phyloP scores from a whole-genome alignment of 139 green algal species.

The Chlamydomonas urium region DNA sequence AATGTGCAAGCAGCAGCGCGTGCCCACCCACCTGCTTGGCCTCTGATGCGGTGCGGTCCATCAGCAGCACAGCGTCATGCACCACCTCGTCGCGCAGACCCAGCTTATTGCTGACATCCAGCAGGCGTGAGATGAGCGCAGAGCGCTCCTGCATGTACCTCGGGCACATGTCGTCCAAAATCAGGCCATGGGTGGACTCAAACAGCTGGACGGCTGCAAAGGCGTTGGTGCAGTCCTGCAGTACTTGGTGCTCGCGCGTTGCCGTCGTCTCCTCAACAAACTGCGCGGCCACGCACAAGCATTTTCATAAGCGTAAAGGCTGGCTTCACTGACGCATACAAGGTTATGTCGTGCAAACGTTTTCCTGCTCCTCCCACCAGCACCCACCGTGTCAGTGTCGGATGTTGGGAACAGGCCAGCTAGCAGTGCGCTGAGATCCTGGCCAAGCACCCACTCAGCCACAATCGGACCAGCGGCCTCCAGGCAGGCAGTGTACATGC shows the following conservation, averaged over 20 bases:
- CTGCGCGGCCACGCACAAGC: no score
- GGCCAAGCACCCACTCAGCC: conserved; percentile 54
- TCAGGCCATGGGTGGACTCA: conserved; percentile 61
- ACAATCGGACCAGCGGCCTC: no score
- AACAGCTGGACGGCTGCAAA: conserved; percentile 67
- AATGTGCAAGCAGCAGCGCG: not conserved
- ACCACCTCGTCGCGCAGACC: conserved; percentile 44
- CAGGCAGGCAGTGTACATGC: no score
- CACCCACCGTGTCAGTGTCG: conserved; percentile 1
- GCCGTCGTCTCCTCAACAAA: no score
- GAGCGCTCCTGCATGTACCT: conserved; percentile 57
- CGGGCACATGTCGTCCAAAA: conserved; percentile 66
- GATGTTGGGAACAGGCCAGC: conserved; percentile 63
- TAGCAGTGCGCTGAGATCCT: conserved; percentile 52
- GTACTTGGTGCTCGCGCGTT: no score
- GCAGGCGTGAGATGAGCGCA: conserved; percentile 45
- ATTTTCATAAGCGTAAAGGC: no score
- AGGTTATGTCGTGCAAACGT: no score
- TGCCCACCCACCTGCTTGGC: conserved; percentile 28
- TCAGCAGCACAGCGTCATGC: conserved; percentile 69
- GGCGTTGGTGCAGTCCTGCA: conserved; percentile 33
- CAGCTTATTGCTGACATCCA: conserved; percentile 32
- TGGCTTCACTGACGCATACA: no score
- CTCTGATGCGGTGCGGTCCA: conserved; percentile 59
- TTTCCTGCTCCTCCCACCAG: no score